A percentile compares a stretch with the other conserved stretches of the same genome.
These are phyloP conservation scores for Kodamaea nitidulidarum DNA, from an alignment of 805 yeast species.

Conservation along the genomic window DNA sequence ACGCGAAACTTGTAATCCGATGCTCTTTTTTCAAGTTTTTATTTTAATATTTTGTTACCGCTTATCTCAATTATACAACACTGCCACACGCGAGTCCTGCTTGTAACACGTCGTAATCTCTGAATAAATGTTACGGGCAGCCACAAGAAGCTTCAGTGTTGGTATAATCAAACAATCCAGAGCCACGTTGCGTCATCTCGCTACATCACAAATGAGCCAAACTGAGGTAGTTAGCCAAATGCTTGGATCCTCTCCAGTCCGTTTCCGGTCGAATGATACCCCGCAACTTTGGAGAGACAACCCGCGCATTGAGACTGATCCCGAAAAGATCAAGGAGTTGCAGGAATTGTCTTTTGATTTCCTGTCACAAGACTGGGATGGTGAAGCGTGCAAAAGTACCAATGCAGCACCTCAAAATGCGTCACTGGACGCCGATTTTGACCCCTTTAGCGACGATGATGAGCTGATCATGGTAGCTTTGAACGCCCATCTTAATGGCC, in stretches of 20 bases:
- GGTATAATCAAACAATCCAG: not conserved
- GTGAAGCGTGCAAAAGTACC: not conserved
- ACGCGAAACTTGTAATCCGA: no score
- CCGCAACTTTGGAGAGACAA: slow-evolving; percentile 4
- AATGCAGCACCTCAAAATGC: not conserved
- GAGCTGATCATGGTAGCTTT: slow-evolving; percentile 11
- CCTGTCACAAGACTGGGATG: not conserved
- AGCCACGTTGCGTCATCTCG: not conserved
- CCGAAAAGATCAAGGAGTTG: slow-evolving; percentile 7
- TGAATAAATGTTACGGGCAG: slow-evolving; percentile 1
- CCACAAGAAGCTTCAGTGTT: not conserved
- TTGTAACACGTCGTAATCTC: not conserved
- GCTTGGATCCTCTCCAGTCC: not conserved
- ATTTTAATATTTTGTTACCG: not conserved
- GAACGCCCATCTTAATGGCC: not conserved
- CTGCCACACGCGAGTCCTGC: not conserved
- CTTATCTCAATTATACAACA: not conserved
- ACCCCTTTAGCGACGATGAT: slow-evolving; percentile 14
- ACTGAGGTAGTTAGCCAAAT: not conserved
- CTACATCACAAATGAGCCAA: slow-evolving; percentile 2
- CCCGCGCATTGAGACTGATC: slow-evolving; percentile 7
- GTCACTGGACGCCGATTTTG: not conserved
- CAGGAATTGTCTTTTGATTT: slow-evolving; percentile 7
- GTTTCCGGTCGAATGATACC: not conserved
- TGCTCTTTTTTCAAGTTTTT: no score